Base-by-base conservation (phyloP, 371 early-diverging fungal genomes). In the Parasitella parasitica region DNA sequence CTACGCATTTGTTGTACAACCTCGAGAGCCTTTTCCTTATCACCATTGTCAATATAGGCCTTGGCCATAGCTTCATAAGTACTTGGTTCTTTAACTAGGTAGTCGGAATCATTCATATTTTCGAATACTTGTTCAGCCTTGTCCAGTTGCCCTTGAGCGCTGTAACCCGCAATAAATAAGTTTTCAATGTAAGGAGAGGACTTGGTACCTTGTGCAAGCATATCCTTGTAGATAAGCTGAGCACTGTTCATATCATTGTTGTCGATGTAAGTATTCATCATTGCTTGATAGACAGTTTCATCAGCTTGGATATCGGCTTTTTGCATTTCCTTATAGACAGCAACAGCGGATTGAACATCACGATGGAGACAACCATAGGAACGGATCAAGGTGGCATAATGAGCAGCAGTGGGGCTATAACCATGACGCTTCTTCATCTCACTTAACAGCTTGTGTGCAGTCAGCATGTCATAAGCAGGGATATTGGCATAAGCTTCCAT, bases 91-190 rank as follows among this genome's bases (percentile, higher is more conserved):
- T 78, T 72, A 16, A 71, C 63, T 18, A 84, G 56, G 24, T 76
- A 55, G 1, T 70, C 64, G 1, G 54, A 58, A 6, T 70, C 65
- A 6, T 81, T 82, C 56, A 54, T 56, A 71, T 80, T 71, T 48
- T 89, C 81, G 66, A 90, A 91, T 38, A 84, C 70, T 43, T 70
- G 67, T 32, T 80, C 79, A 4, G 94, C 91, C 20, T 83, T 77
- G 6, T 76, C 75, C 37, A 84, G 67, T 58, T 91, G 81, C n/a
- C 91, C 91, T 60, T 84, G 68, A 5, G 94, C 89, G 63, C 90
- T 93, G 32, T 76, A 67, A 6, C 86, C 85, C 34, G 74, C 64
- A 61, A 87, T 87, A 59, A 87, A 76, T 16, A 83, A 70, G 61
- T 87, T 87, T 66, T 87, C 86, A 57, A 87, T 87, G 48, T 87